Conservation (phyloP, 2,329 filamentous ascomycete species). For the Colletotrichum spinosum region DNA sequence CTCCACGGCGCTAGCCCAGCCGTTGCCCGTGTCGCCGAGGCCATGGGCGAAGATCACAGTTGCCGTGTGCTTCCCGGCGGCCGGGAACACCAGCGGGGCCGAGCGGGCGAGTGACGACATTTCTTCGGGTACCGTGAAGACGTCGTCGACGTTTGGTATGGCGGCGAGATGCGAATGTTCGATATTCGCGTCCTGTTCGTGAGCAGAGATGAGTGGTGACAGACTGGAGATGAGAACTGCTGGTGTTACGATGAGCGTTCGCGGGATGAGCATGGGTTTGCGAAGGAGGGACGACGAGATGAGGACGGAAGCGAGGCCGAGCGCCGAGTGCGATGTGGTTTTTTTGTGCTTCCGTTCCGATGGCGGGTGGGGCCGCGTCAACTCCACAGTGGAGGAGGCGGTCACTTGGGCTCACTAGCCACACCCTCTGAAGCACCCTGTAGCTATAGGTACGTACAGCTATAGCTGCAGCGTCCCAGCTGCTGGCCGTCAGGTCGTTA, state of each 20-base stretch:
- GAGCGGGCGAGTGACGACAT: constrained; percentile 37
- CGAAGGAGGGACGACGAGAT: not conserved
- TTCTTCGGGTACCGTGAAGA: not conserved
- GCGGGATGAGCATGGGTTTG: constrained; percentile 15
- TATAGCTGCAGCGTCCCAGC: too few relatives aligned
- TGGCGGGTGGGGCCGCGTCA: constrained; percentile 3
- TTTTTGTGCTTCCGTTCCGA: constrained; percentile 17
- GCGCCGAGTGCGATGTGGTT: constrained; percentile 9
- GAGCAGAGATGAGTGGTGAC: not conserved
- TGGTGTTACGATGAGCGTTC: not conserved
- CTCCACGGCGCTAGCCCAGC: constrained; percentile 86
- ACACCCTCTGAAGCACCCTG: not conserved
- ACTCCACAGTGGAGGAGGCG: not conserved
- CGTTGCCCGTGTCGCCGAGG: constrained; percentile 83
- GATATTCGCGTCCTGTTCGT: not conserved
- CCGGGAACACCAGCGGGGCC: constrained; percentile 78
- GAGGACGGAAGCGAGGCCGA: not conserved
- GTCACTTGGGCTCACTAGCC: not conserved
- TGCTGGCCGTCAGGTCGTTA: too few relatives aligned
- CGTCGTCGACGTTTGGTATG: constrained; percentile 1
- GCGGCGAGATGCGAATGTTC: too few relatives aligned
- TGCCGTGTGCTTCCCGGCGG: constrained; percentile 86
- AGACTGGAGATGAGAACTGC: not conserved
- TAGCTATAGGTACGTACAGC: too few relatives aligned
- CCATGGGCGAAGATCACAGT: constrained; percentile 96